phyloP scores from a whole-genome alignment of 148 eudicot species.

The Rhododendron henanense region DNA sequence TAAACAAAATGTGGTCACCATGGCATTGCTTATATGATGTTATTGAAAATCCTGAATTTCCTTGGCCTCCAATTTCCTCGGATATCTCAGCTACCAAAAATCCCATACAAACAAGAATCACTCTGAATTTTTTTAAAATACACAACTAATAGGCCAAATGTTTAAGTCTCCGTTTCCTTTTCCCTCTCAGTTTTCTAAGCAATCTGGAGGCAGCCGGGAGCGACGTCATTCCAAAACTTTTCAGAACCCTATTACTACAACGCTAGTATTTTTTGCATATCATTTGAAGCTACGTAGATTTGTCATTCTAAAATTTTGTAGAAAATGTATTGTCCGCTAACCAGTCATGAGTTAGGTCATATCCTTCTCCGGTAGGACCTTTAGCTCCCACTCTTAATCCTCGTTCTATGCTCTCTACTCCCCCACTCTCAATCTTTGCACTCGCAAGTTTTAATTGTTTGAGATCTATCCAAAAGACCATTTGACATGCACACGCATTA shows the following conservation, averaged over 20 bases:
- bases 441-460: not conserved
- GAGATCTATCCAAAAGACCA: not conserved
- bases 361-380: not conserved
- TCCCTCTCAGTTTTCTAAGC: not conserved
- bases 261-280: not conserved
- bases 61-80: not conserved
- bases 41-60: not conserved
- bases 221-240: not conserved
- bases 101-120: not conserved
- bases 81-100: not conserved
- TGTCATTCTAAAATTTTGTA: not conserved
- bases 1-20: not conserved
- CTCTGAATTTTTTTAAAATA: not conserved
- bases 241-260: not conserved
- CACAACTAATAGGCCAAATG: not conserved
- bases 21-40: not conserved
- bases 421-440: not conserved
- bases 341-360: not conserved
- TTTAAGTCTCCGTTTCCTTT: not conserved
- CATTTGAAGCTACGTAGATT: not conserved
- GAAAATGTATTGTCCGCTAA: not conserved
- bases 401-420: not conserved
- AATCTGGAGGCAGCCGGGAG: not conserved
- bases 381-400: not conserved
- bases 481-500: not conserved